phyloP scores from a whole-genome alignment of 148 eudicot genomes.

The Hydrangea macrophylla region DNA sequence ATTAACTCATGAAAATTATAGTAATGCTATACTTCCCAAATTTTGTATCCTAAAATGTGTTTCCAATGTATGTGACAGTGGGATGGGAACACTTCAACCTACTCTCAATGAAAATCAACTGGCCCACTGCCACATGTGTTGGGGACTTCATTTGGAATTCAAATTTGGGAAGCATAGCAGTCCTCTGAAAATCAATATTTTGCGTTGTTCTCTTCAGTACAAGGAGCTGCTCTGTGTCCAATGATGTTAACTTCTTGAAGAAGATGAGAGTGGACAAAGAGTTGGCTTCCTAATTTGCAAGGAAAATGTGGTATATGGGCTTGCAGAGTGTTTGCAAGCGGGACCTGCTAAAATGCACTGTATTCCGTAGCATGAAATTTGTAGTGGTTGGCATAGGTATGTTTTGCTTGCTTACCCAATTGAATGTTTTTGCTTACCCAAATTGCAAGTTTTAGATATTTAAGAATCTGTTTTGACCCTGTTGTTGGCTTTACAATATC shows the following conservation, averaged over 20 bases:
- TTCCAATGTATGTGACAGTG: too few relatives aligned
- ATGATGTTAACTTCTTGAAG: constrained; percentile 1
- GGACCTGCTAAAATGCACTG: constrained; percentile 9
- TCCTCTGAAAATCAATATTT: too few relatives aligned
- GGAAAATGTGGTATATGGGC: constrained; percentile 14
- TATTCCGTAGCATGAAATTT: not conserved
- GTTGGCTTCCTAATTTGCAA: not conserved
- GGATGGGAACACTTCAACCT: too few relatives aligned
- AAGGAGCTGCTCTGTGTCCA: too few relatives aligned
- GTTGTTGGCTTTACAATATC: not conserved
- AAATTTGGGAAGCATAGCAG: too few relatives aligned
- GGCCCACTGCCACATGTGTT: too few relatives aligned
- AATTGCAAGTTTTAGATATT: not conserved
- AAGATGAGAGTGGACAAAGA: not conserved
- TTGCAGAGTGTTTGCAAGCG: not conserved
- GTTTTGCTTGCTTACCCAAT: not conserved
- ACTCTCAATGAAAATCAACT: too few relatives aligned
- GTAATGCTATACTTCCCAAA: too few relatives aligned
- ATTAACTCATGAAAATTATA: too few relatives aligned
- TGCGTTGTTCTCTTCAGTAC: too few relatives aligned
- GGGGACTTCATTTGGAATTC: too few relatives aligned
- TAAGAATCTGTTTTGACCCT: not conserved
- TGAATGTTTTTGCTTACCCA: not conserved
- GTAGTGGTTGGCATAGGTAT: constrained; percentile 7
- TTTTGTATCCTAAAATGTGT: too few relatives aligned